phyloP scores from a whole-genome alignment of 768 basidiomycete genomes.

The Galerina sulciceps region DNA sequence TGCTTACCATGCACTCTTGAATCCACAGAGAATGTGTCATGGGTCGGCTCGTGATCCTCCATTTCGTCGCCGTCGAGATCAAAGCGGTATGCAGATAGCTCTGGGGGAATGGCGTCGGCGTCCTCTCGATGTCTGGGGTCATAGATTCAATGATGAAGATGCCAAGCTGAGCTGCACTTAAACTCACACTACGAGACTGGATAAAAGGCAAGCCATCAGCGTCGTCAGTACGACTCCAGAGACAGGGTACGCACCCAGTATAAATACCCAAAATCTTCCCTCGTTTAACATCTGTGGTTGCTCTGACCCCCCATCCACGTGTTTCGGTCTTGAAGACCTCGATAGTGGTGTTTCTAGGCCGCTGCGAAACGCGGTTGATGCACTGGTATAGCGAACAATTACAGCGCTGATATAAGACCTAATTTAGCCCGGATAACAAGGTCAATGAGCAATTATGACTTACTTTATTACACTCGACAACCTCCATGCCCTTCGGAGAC shows the following conservation, averaged over 20 bases:
- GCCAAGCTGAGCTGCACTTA: background rate
- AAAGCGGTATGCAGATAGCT: constrained; percentile 54
- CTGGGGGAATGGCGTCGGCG: constrained; percentile 39
- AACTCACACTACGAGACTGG: constrained; percentile 51
- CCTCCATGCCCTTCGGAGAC: constrained; percentile 46
- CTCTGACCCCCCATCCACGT: constrained; percentile 72
- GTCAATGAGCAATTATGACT: constrained; percentile 13
- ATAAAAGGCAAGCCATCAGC: constrained; percentile 2
- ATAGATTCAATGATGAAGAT: background rate
- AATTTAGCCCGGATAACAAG: background rate
- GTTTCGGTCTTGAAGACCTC: constrained; percentile 67
- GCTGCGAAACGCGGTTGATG: constrained; percentile 65
- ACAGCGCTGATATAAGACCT: constrained; percentile 40
- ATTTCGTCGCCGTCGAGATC: constrained; percentile 65
- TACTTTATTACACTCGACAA: constrained; percentile 72
- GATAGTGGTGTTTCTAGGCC: constrained; percentile 56
- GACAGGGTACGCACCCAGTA: constrained; percentile 54
- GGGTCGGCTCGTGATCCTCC: constrained; percentile 29
- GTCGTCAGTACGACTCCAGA: background rate
- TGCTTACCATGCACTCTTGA: constrained; percentile 52
- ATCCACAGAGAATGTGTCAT: constrained; percentile 57
- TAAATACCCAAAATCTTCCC: constrained; percentile 73
- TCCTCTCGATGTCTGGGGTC: constrained; percentile 44
- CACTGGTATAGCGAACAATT: constrained; percentile 45
- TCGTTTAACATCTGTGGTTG: constrained; percentile 38